phyloP scores from a whole-genome alignment of 306 rosid genomes.

The Cucumis sativus region Cucumber_9930_V3 NC_026659.2:28296501-28297000 shows the following conservation, averaged over 20 bases:
- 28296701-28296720: background rate
- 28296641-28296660: background rate
- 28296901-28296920: no score
- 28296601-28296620: background rate
- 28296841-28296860: no score
- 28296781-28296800: background rate
- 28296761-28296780: background rate
- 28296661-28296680: background rate
- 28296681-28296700: background rate
- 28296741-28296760: background rate
- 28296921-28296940: no score
- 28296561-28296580: background rate
- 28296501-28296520: no score
- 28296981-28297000: no score
- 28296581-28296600: background rate
- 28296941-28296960: no score
- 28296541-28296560: background rate
- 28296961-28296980: no score
- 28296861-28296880: no score
- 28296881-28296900: no score
- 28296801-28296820: background rate
- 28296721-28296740: background rate
- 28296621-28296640: background rate
- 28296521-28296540: no score
- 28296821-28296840: no score